Evolutionary conservation across 176 grass and related monocot species (phyloP).

Genomic region (Avena atlantica): DNA sequence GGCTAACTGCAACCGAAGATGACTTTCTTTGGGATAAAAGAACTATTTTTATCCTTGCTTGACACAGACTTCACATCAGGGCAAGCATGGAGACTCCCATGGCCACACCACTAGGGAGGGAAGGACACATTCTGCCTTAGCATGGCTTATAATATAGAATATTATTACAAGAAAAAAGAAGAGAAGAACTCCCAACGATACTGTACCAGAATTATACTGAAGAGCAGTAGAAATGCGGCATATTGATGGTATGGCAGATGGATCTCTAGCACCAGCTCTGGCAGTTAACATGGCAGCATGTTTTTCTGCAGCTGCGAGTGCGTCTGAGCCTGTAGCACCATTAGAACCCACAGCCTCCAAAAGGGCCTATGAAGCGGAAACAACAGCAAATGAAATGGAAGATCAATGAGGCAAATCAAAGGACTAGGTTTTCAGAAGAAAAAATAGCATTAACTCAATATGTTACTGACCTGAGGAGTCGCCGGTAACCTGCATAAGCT

Average conservation of each 20-base stretch:
- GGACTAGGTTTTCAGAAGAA: background rate
- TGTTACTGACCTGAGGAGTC: conserved; percentile 80
- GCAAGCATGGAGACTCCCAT: background rate
- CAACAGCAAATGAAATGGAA: conserved; percentile 15
- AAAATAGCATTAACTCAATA: conserved; percentile 16
- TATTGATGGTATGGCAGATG: conserved; percentile 92
- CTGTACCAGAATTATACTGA: conserved; percentile 67
- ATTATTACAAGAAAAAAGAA: conserved; percentile 6
- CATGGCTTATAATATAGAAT: conserved; percentile 26
- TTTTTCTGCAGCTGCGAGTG: conserved; percentile 85
- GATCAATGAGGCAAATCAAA: conserved; percentile 28
- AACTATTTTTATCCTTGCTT: conserved; percentile 6
- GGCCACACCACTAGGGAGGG: background rate
- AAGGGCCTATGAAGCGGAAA: conserved; percentile 63
- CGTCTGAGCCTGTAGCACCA: conserved; percentile 79
- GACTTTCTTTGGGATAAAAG: background rate
- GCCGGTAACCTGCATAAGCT: conserved; percentile 88
- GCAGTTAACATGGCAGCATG: conserved; percentile 86
- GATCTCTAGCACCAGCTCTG: conserved; percentile 94
- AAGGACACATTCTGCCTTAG: conserved; percentile 11
- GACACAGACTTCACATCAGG: background rate
- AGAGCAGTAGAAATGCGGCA: conserved; percentile 88
- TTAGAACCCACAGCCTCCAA: conserved; percentile 79
- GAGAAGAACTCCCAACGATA: conserved; percentile 26
- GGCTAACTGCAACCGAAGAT: background rate